phyloP scores from a whole-genome alignment of 139 green algal genomes.

The Chlorella sp. region DNA sequence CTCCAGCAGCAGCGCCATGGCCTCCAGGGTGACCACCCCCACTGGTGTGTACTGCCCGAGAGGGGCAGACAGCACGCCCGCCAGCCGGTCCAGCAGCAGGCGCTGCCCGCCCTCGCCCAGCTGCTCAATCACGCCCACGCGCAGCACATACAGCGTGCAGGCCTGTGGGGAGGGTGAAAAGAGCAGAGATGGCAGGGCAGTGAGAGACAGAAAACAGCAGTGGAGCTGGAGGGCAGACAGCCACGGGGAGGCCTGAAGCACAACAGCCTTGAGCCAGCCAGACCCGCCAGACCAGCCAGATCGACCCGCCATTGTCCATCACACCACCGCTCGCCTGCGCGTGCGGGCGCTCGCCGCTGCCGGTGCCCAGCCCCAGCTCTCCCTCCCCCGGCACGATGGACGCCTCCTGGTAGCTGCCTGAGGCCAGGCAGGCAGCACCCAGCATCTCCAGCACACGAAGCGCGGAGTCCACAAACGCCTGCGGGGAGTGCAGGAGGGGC shows the following conservation, averaged over 20 bases:
- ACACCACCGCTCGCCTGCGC: conserved; percentile 21
- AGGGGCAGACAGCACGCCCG: conserved; percentile 42
- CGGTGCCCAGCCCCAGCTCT: conserved; percentile 47
- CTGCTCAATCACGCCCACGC: conserved; percentile 71
- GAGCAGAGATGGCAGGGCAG: background rate
- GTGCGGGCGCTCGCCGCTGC: conserved; percentile 57
- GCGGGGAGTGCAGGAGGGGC: background rate
- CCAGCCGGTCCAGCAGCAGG: conserved; percentile 66
- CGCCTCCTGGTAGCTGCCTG: conserved; percentile 26
- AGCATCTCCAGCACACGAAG: conserved; percentile 47
- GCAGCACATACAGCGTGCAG: conserved; percentile 81
- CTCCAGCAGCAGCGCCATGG: conserved; percentile 72
- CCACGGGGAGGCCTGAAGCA: no score
- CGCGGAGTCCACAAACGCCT: conserved; percentile 63
- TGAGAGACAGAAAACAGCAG: no score
- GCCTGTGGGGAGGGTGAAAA: conserved; percentile 51
- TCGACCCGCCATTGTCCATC: background rate
- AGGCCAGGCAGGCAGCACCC: conserved; percentile 29
- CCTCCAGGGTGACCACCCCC: conserved; percentile 69
- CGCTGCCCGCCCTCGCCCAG: conserved; percentile 74
- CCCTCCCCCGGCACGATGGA: conserved; percentile 20
- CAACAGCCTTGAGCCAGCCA: no score
- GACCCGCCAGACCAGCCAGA: background rate
- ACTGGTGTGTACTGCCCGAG: conserved; percentile 46
- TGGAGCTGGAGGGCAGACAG: no score